These are phyloP conservation scores for Coemansia sp. DNA, from an alignment of 192 early-diverging fungal genomes.

Conservation along the genomic window DNA sequence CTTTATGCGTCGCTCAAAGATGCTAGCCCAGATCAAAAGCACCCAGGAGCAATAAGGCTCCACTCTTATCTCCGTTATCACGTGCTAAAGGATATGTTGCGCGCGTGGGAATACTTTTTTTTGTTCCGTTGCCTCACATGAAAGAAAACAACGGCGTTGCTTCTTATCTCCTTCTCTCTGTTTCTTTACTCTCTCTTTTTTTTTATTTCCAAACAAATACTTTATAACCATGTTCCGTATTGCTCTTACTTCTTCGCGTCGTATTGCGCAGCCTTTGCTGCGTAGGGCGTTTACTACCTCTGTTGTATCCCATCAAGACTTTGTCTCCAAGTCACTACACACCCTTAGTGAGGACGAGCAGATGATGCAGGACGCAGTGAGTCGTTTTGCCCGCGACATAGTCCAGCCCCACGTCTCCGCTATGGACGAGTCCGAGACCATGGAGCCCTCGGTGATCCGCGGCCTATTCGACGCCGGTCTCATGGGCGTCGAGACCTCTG, in stretches of 20 bases:
- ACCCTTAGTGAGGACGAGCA: constrained; percentile 87
- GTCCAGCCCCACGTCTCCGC: constrained; percentile 83
- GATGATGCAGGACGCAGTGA: constrained; percentile 75
- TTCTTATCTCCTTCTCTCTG: background rate
- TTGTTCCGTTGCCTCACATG: too few relatives aligned
- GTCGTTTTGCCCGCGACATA: constrained; percentile 82
- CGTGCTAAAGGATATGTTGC: background rate
- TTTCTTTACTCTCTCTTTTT: background rate
- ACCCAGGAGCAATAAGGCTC: constrained; percentile 31
- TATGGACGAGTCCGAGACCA: constrained; percentile 91
- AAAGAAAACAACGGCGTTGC: background rate
- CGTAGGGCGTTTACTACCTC: constrained; percentile 9
- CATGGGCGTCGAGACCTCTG: constrained; percentile 91
- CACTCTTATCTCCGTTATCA: constrained; percentile 1
- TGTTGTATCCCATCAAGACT: background rate
- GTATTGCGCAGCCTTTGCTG: background rate
- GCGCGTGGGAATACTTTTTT: background rate
- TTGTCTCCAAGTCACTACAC: constrained; percentile 66
- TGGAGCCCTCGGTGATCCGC: constrained; percentile 79
- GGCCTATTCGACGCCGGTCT: constrained; percentile 91
- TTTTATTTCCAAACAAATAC: background rate
- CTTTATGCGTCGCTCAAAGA: constrained; percentile 56
- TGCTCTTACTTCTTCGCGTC: constrained; percentile 13
- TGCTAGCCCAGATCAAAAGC: constrained; percentile 47
- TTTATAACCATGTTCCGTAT: constrained; percentile 17